phyloP scores from a whole-genome alignment of 2,329 filamentous ascomycete species.

The Pezicula radicicola region DNA sequence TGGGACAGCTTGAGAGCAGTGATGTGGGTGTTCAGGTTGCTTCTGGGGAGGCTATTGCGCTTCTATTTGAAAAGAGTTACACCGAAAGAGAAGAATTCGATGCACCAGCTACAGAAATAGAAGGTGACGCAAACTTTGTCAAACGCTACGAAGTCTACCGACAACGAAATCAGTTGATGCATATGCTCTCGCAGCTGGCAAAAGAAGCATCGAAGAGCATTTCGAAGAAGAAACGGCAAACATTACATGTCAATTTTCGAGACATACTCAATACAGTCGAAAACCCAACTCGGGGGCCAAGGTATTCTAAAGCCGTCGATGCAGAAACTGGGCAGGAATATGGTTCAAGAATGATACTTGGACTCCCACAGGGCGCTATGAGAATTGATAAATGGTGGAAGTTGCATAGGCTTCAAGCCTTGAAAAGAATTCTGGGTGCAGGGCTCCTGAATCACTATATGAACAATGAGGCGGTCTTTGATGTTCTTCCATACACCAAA shows the following conservation, averaged over 20 bases:
- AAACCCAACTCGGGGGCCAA: constrained; percentile 63
- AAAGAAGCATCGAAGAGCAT: constrained; percentile 58
- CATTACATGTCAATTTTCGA: constrained; percentile 62
- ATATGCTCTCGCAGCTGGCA: constrained; percentile 56
- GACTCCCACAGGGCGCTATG: constrained; percentile 57
- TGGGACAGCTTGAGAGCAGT: constrained; percentile 65
- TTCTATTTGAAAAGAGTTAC: constrained; percentile 65
- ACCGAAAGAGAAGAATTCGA: constrained; percentile 42
- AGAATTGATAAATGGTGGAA: constrained; percentile 75
- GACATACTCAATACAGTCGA: constrained; percentile 66
- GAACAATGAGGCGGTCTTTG: constrained; percentile 57
- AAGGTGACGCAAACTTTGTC: constrained; percentile 35
- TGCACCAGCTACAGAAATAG: constrained; percentile 39
- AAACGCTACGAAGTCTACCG: constrained; percentile 68
- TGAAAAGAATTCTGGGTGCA: constrained; percentile 58
- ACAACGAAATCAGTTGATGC: constrained; percentile 57
- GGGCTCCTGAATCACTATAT: constrained; percentile 63
- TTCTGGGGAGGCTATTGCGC: constrained; percentile 68
- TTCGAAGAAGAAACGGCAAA: constrained; percentile 64
- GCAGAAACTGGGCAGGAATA: constrained; percentile 56
- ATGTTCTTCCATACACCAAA: constrained; percentile 44
- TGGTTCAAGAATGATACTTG: constrained; percentile 59
- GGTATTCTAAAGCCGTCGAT: constrained; percentile 62
- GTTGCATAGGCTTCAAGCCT: constrained; percentile 56
- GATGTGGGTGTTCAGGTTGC: constrained; percentile 63